These are phyloP conservation scores for Knoxdaviesia proteae DNA, from an alignment of 2,329 filamentous ascomycete species.

Conservation along the genomic window DNA sequence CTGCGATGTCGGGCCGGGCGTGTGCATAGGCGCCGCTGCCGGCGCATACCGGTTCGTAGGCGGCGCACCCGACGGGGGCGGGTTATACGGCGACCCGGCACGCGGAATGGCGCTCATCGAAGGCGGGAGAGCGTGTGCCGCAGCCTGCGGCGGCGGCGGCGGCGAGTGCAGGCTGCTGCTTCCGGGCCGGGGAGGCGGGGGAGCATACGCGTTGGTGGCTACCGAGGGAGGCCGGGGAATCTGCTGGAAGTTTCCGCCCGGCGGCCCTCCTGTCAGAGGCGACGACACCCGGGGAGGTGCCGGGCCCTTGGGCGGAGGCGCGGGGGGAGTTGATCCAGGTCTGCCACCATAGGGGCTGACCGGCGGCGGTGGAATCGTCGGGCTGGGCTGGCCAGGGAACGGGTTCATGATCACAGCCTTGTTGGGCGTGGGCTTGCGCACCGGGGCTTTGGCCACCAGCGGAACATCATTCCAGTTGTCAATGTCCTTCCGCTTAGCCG, in stretches of 20 bases:
- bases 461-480: conserved; percentile 92
- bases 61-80: conserved; percentile 46
- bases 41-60: conserved; percentile 59
- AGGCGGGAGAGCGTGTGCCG: conserved; percentile 40
- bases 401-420: conserved; percentile 51
- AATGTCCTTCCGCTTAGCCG: conserved; percentile 49
- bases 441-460: conserved; percentile 54
- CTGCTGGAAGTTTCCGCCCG: conserved; percentile 19
- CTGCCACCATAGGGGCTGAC: conserved; percentile 38
- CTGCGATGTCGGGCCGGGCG: conserved; percentile 10
- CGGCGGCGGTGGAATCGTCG: conserved; percentile 33
- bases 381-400: conserved; percentile 44
- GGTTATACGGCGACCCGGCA: conserved; percentile 70
- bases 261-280: conserved; percentile 38
- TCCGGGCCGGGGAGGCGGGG: conserved; percentile 22
- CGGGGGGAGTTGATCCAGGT: conserved; percentile 41
- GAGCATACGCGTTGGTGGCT: conserved; percentile 17
- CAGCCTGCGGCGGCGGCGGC: conserved; percentile 33
- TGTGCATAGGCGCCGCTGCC: conserved; percentile 27
- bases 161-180: no score
- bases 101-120: conserved; percentile 40
- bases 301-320: conserved; percentile 66
- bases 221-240: conserved; percentile 5
- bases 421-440: conserved; percentile 55
- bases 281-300: conserved; percentile 52